Conservation (phyloP, 495 filamentous ascomycete genomes). For the Hypoxylon perforatum region DNA sequence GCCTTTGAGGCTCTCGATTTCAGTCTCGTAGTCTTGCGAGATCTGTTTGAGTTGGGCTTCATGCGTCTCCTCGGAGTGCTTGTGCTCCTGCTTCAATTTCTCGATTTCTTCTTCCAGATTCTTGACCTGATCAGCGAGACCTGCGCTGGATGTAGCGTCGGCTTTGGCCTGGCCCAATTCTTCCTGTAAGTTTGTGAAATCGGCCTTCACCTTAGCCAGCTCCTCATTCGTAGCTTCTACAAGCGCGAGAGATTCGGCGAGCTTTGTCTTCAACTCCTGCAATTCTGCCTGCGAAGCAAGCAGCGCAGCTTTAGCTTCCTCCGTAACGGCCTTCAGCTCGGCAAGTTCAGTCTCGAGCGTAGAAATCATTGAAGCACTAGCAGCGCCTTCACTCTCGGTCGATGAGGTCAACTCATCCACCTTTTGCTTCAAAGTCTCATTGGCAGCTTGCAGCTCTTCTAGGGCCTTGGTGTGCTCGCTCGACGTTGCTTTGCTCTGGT, state of each 20-base stretch:
- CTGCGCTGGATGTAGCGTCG: constrained; percentile 50
- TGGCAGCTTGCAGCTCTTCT: constrained; percentile 53
- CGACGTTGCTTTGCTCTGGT: constrained; percentile 46
- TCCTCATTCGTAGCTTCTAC: constrained; percentile 50
- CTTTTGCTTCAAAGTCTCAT: constrained; percentile 58
- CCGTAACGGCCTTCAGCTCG: constrained; percentile 52
- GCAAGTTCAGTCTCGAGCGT: constrained; percentile 55
- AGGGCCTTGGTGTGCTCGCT: constrained; percentile 52
- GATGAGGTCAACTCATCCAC: constrained; percentile 54
- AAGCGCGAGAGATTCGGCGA: constrained; percentile 48
- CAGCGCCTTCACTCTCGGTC: constrained; percentile 35
- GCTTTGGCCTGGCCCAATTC: constrained; percentile 55
- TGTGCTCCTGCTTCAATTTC: constrained; percentile 60
- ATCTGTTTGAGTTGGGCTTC: constrained; percentile 60
- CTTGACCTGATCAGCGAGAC: constrained; percentile 50
- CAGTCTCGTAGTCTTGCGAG: constrained; percentile 64
- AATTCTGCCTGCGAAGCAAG: constrained; percentile 50
- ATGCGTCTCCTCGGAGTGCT: constrained; percentile 58
- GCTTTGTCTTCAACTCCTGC: constrained; percentile 50
- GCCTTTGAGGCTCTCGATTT: constrained; percentile 66
- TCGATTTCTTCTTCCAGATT: constrained; percentile 56
- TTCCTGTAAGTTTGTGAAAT: constrained; percentile 49
- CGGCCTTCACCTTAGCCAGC: constrained; percentile 50
- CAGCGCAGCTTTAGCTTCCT: constrained; percentile 54
- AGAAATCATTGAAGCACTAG: constrained; percentile 48